A percentile compares a stretch with the other conserved stretches of the same genome.
These are phyloP conservation scores for Punctularia strigosozonata DNA, from an alignment of 768 basidiomycete genomes.

Conservation along the genomic window DNA sequence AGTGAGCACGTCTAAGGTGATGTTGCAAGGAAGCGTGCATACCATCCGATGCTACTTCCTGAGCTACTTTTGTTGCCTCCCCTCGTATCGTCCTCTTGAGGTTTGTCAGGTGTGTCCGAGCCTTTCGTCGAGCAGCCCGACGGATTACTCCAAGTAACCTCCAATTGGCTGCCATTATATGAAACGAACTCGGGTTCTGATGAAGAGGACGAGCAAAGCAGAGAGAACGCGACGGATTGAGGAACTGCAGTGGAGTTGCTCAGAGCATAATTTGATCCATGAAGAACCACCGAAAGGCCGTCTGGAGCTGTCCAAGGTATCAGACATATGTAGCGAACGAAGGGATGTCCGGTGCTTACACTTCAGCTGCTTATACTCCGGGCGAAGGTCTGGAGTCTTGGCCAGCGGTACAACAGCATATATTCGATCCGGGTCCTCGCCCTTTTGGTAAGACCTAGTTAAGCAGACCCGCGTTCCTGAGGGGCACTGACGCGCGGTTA, in stretches of 20 bases:
- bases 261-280: slow-evolving; percentile 52
- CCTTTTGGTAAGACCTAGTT: slow-evolving; percentile 52
- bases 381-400: slow-evolving; percentile 18
- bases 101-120: slow-evolving; percentile 11
- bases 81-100: slow-evolving; percentile 19
- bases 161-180: slow-evolving; percentile 44
- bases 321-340: slow-evolving; percentile 3
- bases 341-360: slow-evolving; percentile 25
- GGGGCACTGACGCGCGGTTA: slow-evolving; percentile 38
- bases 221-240: slow-evolving; percentile 50
- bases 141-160: slow-evolving; percentile 51
- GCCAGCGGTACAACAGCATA: slow-evolving; percentile 70
- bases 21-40: slow-evolving; percentile 76
- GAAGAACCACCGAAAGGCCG: slow-evolving; percentile 42
- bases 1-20: too few relatives aligned
- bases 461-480: slow-evolving; percentile 64
- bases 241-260: slow-evolving; percentile 27
- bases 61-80: slow-evolving; percentile 7
- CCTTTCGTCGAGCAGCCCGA: slow-evolving; percentile 59
- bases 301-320: slow-evolving; percentile 30
- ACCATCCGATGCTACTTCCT: slow-evolving; percentile 26
- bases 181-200: slow-evolving; percentile 41
- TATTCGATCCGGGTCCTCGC: slow-evolving; percentile 42
- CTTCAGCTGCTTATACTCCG: slow-evolving; percentile 16
- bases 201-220: slow-evolving; percentile 39